Evolutionary conservation across 495 filamentous ascomycete species (phyloP), one percentile per base, ranked within the genome.

Genomic region (Thermothielavioides terrestris): DNA sequence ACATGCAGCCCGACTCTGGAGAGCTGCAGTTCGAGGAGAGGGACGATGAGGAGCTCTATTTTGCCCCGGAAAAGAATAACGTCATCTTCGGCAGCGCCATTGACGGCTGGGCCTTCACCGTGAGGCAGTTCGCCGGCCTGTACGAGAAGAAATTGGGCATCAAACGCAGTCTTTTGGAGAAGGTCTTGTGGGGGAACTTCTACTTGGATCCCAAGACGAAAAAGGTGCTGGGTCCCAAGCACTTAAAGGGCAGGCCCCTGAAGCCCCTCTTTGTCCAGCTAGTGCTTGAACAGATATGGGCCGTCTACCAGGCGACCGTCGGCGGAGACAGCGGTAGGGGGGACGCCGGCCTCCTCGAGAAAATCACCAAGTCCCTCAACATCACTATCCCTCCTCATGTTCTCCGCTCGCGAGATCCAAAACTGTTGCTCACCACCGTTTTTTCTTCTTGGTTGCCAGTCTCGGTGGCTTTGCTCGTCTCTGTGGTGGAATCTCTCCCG

Each of bases 221-320:
- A 66, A 81, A 92, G 57, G 86, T 99, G 5, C 71, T 99, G 4
- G 85, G 82, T 1, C 79, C 82, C 39, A 97, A 94, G 70, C 94
- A 97, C 73, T 75, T 99, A 31, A 97, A 94, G 60, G 92, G 92
- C 12, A 73, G 92, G 15, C 74, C 80, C 26, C 68, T 99, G 46
- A 99, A 96, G 65, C 92, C 94, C 1, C 90, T 97, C 81, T 99
- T 99, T 67, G 92, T 97, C 25, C 91, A 97, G 63, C 71, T 99
- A 43, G 94, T 99, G 6, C 76, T 99, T 49, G 91, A 95, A 39
- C 94, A 87, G 51, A 85, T 99, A 34, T 99, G 92, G 92, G 91
- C 94, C 42, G 89, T 94, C 18, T 99, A 99, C 65, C 77, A 88
- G 51, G 92, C 89, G 47, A 96, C 90, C 10, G 85, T 79, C 15